Evolutionary conservation across 2,329 filamentous ascomycete genomes (phyloP).

Genomic region (Albifimbria verrucaria): DNA sequence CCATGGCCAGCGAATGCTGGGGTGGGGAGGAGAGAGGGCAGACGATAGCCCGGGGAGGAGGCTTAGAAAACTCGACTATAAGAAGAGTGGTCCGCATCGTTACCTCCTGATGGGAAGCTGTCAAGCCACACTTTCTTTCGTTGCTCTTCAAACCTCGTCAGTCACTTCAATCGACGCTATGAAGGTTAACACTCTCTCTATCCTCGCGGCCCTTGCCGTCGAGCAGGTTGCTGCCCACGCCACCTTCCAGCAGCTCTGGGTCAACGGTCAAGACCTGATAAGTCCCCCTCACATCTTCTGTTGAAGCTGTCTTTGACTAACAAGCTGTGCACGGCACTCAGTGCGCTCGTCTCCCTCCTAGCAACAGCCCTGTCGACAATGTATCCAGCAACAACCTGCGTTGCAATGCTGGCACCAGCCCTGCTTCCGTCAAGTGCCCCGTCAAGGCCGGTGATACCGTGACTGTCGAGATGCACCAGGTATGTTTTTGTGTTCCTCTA

Average conservation of each 20-base stretch:
- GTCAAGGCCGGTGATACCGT: slow-evolving; percentile 45
- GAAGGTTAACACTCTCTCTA: slow-evolving; percentile 30
- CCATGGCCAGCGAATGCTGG: not conserved
- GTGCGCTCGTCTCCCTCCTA: slow-evolving; percentile 46
- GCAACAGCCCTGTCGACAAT: slow-evolving; percentile 49
- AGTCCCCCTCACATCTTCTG: slow-evolving; percentile 11
- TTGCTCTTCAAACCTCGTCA: not conserved
- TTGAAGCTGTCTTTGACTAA: slow-evolving; percentile 13
- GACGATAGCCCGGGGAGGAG: not conserved
- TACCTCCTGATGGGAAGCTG: not conserved
- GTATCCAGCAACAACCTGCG: slow-evolving; percentile 38
- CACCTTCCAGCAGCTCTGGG: slow-evolving; percentile 48
- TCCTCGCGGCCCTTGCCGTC: slow-evolving; percentile 29
- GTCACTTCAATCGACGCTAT: slow-evolving; percentile 17
- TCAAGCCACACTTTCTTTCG: not conserved
- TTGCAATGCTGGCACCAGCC: slow-evolving; percentile 40
- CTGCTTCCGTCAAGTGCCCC: slow-evolving; percentile 38
- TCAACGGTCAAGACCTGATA: slow-evolving; percentile 38
- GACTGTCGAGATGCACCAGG: slow-evolving; percentile 56
- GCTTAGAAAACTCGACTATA: not conserved
- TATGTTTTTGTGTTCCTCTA: slow-evolving; percentile 11
- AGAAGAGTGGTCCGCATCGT: not conserved
- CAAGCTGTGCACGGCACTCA: slow-evolving; percentile 27
- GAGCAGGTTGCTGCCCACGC: slow-evolving; percentile 41
- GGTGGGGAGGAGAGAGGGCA: not conserved